Base-by-base conservation (phyloP, 192 early-diverging fungal genomes). In the Chytriomyces hyalinus region DNA sequence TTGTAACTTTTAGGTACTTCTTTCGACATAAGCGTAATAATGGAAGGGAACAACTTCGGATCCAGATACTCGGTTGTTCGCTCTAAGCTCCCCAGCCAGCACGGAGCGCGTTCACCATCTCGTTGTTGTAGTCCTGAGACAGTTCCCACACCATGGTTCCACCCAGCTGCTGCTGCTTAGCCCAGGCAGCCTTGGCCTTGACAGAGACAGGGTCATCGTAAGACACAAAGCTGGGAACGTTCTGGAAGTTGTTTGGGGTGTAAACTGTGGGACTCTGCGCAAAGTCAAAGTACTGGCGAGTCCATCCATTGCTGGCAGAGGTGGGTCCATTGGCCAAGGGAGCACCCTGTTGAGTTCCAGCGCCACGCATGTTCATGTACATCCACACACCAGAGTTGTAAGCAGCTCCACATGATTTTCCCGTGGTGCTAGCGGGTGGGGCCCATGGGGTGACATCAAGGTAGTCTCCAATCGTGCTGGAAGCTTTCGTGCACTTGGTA, bases 161-260 rank as follows among this genome's bases (percentile, higher is more conserved):
- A 70, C 68, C 86, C 46, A 94, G 77, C 7, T 76, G 80, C 53
- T 85, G 81, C 0, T 70, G 65, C n/a, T 80, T 75, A 20, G 87
- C 89, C 81, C 86, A 83, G 3, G 87, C 82, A 13, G 91, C 87
- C 77, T 94, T 94, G 59, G 80, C 71, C 8, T 79, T 78, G 6
- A 94, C 43, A 2, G 92, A 93, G 45, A 83, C 75, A 24, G 86
- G 82, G 75, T 94, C 93, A 69, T 94, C 93, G 74, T 94, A 94
- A 9, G 92, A 92, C 48, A 94, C 85, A 67, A 89, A 93, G 11
- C 84, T 83, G 50, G 84, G 70, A 9, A 87, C 79, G 67, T 87
- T 90, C 22, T 17, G 13, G 71, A n/a, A 62, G 47, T 24, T 53
- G 15, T 10, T 28, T 1, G 68, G 26, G 24, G 68, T 70, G 61